Conservation (phyloP, 192 early-diverging fungal species). For the Linnemannia schmuckeri region DNA sequence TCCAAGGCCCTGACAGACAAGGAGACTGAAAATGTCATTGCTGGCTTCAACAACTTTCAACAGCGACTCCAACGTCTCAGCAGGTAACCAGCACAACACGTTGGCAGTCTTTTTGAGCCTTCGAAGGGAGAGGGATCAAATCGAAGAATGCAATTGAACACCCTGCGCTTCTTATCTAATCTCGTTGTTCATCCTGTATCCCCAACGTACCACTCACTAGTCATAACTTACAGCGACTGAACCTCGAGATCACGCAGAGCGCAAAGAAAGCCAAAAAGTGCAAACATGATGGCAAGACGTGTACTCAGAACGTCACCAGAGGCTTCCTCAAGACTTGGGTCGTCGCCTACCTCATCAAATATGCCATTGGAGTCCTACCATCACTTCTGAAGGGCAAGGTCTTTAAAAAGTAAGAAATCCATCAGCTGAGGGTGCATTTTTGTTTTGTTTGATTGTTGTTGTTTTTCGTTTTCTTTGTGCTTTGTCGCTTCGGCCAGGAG, state of each 20-base stretch:
- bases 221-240: conserved; percentile 58
- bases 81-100: conserved; percentile 49
- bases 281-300: conserved; percentile 73
- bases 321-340: conserved; percentile 74
- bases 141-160: neutral
- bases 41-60: conserved; percentile 72
- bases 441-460: conserved; percentile 2
- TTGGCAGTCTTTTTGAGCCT: neutral
- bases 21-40: conserved; percentile 73
- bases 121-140: neutral
- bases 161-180: neutral
- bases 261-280: conserved; percentile 54
- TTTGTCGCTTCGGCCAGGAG: neutral
- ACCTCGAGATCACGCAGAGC: conserved; percentile 52
- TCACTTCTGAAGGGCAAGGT: conserved; percentile 66
- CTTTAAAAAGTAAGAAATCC: conserved; percentile 60
- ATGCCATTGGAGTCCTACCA: conserved; percentile 67
- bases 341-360: conserved; percentile 73
- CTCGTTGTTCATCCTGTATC: neutral
- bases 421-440: neutral
- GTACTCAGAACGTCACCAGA: conserved; percentile 72
- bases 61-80: conserved; percentile 72
- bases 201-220: conserved; percentile 22
- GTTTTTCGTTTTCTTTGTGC: neutral
- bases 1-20: conserved; percentile 75